Base-by-base conservation (phyloP, 257 asterid species). In the Leptodermis oblonga region DNA sequence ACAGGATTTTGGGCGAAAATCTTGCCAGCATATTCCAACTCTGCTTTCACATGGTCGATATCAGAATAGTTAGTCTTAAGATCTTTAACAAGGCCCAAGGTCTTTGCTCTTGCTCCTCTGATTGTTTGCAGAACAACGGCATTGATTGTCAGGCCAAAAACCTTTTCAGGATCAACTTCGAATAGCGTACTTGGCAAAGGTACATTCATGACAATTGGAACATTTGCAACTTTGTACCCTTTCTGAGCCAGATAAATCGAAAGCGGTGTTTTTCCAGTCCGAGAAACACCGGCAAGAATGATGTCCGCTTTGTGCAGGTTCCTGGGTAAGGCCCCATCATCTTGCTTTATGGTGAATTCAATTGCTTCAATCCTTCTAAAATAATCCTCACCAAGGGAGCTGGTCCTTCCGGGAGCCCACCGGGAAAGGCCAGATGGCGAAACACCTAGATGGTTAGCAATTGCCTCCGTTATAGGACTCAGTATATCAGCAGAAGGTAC, bases 201-300 rank as follows among this genome's bases (percentile, higher is more conserved):
- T 0, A 88, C 64, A 63, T 84, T 83, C 90, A 83, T 83, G 60
- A 93, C 98, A 72, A 93, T 83, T 0, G 98, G 98, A 66, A 93
- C 97, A 71, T 93, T 93, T 4, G 97, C 98, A 59, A 93, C 98
- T 81, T 85, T 90, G 64, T 93, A 93, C n/a, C 98, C 97, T 76
- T 93, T 93, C 79, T 93, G 98, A 0, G 98, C 84, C 25, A 93
- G 78, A 74, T 88, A 93, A 69, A 90, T 90, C 0, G 98, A 93
- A 76, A 93, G 76, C 0, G 98, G 98, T 4, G 98, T 93, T 78
- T 93, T 93, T 65, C 98, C 98, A 1, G 89, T 79, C 60, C 98
- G 96, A 23, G 98, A 93, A 31, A 93, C 97, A 13, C 98, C 97
- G 5, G 95, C 72, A 67, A 93, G 96, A 72, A 93, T 59, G 9